Conservation (phyloP, 78 protist genomes). For the Mastigamoeba balamuthi region DNA sequence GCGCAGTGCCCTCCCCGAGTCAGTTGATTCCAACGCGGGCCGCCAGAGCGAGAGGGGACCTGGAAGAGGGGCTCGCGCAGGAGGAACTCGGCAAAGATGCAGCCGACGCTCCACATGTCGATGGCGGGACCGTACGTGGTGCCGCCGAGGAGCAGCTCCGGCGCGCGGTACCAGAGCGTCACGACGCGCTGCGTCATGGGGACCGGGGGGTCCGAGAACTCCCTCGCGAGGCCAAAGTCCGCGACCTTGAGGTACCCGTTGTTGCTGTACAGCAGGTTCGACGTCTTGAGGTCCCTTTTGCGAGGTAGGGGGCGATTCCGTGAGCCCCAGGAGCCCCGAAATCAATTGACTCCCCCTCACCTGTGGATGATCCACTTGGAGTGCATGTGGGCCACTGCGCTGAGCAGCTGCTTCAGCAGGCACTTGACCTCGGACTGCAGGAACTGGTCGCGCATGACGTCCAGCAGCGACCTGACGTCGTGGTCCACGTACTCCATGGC, state of each 20-base stretch:
- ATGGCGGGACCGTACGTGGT: conserved; percentile 80
- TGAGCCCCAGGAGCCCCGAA: neutral
- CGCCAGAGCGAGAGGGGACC: conserved; percentile 84
- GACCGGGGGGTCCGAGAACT: conserved; percentile 78
- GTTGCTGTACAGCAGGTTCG: conserved; percentile 39
- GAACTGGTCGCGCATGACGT: neutral
- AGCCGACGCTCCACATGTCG: conserved; percentile 97
- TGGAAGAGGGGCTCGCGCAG: conserved; percentile 77
- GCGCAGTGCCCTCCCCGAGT: no score
- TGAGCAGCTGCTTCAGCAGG: conserved; percentile 26
- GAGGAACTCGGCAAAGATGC: conserved; percentile 94
- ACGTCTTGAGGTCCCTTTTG: conserved; percentile 40
- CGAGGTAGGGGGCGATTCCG: neutral
- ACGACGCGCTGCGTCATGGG: conserved; percentile 82
- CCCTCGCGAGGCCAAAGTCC: conserved; percentile 97
- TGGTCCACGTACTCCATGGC: conserved; percentile 61
- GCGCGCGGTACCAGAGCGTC: conserved; percentile 61
- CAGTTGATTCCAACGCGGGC: no score
- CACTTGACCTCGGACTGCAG: conserved; percentile 43
- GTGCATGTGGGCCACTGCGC: conserved; percentile 39
- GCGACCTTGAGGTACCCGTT: conserved; percentile 81
- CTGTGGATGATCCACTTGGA: conserved; percentile 50
- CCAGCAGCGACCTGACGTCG: conserved; percentile 25
- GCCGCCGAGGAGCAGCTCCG: conserved; percentile 20
- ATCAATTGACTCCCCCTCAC: neutral